phyloP scores from a whole-genome alignment of 2,329 filamentous ascomycete genomes.

The Claviceps africana region DNA sequence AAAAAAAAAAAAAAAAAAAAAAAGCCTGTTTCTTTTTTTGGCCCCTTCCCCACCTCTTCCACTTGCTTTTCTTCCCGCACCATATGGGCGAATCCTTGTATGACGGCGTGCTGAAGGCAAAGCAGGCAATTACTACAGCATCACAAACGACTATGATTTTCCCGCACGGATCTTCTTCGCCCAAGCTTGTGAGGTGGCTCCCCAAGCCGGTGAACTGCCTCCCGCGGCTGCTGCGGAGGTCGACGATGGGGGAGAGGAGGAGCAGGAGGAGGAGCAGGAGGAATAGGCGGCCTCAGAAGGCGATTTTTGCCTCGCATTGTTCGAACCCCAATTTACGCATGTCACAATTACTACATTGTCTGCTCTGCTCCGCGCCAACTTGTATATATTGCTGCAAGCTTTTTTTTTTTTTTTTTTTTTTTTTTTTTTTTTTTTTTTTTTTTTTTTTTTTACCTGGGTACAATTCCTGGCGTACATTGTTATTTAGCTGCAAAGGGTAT shows the following conservation, averaged over 20 bases:
- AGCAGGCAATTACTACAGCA: slow-evolving; percentile 83
- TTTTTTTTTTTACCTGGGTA: background rate
- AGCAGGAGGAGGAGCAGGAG: background rate
- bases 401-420: background rate
- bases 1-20: too few relatives aligned
- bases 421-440: too few relatives aligned
- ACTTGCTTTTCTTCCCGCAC: slow-evolving; percentile 2
- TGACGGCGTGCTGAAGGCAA: background rate
- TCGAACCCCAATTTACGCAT: background rate
- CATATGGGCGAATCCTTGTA: background rate
- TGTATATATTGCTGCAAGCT: background rate
- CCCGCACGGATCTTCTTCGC: slow-evolving; percentile 80
- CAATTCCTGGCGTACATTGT: background rate
- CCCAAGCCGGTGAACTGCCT: background rate
- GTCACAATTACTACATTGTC: background rate
- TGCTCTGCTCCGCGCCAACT: background rate
- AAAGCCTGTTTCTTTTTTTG: too few relatives aligned
- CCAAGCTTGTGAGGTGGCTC: slow-evolving; percentile 56
- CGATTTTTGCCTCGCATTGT: background rate
- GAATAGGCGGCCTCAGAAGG: background rate
- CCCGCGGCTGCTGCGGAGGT: background rate
- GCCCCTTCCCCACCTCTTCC: background rate
- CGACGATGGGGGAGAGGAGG: background rate
- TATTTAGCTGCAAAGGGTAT: background rate
- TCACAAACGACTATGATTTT: slow-evolving; percentile 62